Evolutionary conservation across 192 early-diverging fungal genomes (phyloP).

Genomic region (Linnemannia exigua): DNA sequence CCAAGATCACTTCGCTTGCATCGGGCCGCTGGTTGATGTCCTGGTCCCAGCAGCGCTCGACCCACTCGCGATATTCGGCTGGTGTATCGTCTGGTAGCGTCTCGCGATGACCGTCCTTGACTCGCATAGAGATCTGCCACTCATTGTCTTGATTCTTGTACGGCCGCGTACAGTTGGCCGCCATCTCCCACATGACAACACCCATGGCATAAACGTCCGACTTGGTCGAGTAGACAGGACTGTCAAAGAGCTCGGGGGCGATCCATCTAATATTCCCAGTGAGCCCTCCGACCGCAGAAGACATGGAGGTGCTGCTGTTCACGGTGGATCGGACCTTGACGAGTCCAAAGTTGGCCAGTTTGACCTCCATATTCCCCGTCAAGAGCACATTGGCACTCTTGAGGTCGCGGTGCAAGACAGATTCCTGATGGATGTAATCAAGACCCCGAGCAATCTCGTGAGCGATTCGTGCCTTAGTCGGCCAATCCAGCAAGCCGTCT

Average conservation of each 20-base stretch:
- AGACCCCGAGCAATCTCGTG: neutral
- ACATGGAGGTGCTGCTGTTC: neutral
- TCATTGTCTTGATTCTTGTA: neutral
- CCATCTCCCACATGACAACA: conserved; percentile 27
- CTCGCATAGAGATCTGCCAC: neutral
- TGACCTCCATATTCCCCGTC: neutral
- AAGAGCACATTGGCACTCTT: conserved; percentile 13
- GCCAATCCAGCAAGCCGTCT: neutral
- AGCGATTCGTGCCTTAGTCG: neutral
- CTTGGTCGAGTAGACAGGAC: neutral
- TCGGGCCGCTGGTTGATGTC: no score
- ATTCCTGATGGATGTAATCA: conserved; percentile 13
- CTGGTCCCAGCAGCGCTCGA: no score
- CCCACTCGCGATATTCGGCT: no score
- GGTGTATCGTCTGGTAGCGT: neutral
- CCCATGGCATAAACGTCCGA: conserved; percentile 37
- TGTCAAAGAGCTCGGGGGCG: conserved; percentile 6
- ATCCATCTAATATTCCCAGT: conserved; percentile 4
- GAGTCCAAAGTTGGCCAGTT: conserved; percentile 15
- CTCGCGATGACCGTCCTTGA: neutral
- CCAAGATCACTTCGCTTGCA: no score
- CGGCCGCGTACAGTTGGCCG: no score
- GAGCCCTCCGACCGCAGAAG: neutral
- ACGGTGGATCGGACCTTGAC: no score
- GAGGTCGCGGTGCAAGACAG: conserved; percentile 19